phyloP scores from a whole-genome alignment of 805 yeast species.

The Starmerella riodocensis region DNA sequence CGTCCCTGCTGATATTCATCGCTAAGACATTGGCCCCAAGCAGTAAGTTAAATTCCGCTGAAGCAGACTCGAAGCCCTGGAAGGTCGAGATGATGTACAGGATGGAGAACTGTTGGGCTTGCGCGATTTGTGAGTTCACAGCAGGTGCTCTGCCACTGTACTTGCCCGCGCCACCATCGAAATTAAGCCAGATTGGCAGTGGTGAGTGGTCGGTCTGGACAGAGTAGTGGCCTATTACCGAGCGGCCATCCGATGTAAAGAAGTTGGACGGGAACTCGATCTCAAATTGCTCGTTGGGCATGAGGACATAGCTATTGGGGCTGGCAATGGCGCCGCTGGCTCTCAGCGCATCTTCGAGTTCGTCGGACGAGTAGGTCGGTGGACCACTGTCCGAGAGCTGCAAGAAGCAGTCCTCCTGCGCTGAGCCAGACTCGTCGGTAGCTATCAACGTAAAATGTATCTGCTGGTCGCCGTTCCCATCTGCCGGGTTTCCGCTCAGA shows the following conservation, averaged over 20 bases:
- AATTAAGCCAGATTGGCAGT: conserved; percentile 77
- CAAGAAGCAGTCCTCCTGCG: conserved; percentile 40
- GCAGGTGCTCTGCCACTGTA: conserved; percentile 83
- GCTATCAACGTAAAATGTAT: conserved; percentile 44
- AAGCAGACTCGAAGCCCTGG: conserved; percentile 58
- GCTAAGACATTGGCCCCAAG: conserved; percentile 83
- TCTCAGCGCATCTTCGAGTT: conserved; percentile 42
- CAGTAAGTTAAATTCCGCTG: conserved; percentile 53
- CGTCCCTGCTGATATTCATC: conserved; percentile 45
- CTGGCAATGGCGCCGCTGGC: conserved; percentile 68
- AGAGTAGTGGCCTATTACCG: conserved; percentile 62
- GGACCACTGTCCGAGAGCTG: conserved; percentile 48
- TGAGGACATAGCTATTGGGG: conserved; percentile 53
- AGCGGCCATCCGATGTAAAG: conserved; percentile 40
- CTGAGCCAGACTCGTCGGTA: conserved; percentile 41
- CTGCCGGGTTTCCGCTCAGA: conserved; percentile 52
- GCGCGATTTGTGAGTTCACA: conserved; percentile 77
- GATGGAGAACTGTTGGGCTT: conserved; percentile 58
- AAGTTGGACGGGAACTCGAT: conserved; percentile 50
- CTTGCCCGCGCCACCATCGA: conserved; percentile 46
- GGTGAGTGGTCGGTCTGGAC: conserved; percentile 72
- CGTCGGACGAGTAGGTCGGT: conserved; percentile 35
- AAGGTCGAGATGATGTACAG: conserved; percentile 69
- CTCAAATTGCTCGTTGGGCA: conserved; percentile 54
- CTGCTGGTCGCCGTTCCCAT: conserved; percentile 33